Evolutionary conservation across 441 rosid species (phyloP), one percentile per base, ranked within the genome.

Genomic region (Adansonia rubrostipa): DNA sequence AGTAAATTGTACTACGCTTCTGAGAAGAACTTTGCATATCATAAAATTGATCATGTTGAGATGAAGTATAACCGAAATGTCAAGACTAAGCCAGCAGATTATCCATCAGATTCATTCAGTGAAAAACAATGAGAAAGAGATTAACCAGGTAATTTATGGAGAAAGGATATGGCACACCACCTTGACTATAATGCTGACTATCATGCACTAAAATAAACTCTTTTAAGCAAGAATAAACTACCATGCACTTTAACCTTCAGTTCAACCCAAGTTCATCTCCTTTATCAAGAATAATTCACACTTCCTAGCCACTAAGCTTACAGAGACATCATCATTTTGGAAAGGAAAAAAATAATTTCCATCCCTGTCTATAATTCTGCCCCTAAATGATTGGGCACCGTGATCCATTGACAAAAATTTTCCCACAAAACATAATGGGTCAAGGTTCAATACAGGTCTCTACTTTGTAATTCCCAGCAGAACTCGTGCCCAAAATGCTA

Each of bases 221-320:
- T 24, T 53, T n/a, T n/a, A 51, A 33, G 28, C 62, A 71, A 71
- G 61, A 54, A 71, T 71, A 51, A 71, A 51, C 61, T 33, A 71
- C 15, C 42, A 9, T 28, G 61, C 45, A 28, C 13, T 15, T 53
- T 28, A 71, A 51, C 15, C 47, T 50, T 51, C 48, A 71, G 45
- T 28, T 53, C 45, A 51, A 42, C 17, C 17, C 17, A 10, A 62
- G 40, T 7, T 8, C 13, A 19, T 19, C 45, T 53, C 24, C 48
- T 53, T 71, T 71, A 71, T 54, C 2, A 53, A 57, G 6, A 53
- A 53, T 28, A 15, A 53, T 71, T 53, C 62, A 28, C 45, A 50
- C 28, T 4, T 19, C 73, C 9, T 22, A 14, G n/a, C 56, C n/a
- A 2, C 73, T 19, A 20, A 68, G 56, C 17, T 47, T 68, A 47